Evolutionary conservation across 371 early-diverging fungal genomes (phyloP).

Genomic region (Mucor irregularis): DNA sequence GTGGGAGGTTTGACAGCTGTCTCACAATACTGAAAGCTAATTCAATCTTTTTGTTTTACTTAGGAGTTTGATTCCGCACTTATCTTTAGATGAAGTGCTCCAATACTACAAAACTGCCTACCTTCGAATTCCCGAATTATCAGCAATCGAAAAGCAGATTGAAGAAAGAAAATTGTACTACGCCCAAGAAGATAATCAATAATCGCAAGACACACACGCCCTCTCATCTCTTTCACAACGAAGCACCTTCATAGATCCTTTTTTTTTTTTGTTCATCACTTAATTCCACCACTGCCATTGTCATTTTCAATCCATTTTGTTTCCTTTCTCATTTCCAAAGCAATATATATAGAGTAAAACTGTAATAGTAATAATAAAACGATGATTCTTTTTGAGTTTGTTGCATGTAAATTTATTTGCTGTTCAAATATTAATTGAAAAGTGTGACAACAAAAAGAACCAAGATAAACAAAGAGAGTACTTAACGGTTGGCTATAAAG

Average conservation of each 20-base stretch:
- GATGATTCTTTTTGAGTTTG: not conserved
- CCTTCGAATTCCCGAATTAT: constrained; percentile 41
- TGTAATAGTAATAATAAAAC: not conserved
- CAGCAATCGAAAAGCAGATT: constrained; percentile 43
- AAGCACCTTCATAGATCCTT: not conserved
- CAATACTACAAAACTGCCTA: constrained; percentile 35
- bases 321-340: no score
- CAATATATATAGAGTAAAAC: no score
- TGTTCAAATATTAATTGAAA: no score
- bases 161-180: constrained; percentile 45
- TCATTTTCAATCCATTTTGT: no score
- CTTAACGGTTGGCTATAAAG: constrained; percentile 36
- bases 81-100: constrained; percentile 45
- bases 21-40: not conserved
- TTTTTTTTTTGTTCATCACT: no score
- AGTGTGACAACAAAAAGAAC: not conserved
- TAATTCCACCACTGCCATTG: no score
- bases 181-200: constrained; percentile 51
- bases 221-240: no score
- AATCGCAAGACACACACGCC: no score
- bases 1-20: no score
- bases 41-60: not conserved
- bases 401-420: constrained; percentile 5
- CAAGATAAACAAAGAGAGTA: not conserved
- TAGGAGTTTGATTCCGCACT: constrained; percentile 46